Base-by-base conservation (phyloP, 208 protist species). In the Trypanosoma grayi region DNA sequence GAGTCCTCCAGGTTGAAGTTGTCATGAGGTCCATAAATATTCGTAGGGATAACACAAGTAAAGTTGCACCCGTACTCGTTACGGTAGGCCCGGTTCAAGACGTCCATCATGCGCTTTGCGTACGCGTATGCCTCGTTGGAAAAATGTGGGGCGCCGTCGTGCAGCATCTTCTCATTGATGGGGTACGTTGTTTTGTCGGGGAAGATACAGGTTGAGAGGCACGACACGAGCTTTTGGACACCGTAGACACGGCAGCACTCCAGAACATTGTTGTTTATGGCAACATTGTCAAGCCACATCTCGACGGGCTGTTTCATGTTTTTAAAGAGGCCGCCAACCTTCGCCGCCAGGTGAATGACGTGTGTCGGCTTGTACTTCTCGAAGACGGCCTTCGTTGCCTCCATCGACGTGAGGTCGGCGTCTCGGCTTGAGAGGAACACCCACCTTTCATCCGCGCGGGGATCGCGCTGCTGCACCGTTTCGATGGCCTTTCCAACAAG, bases 81-180 rank as follows among this genome's bases (percentile, higher is more conserved):
- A 24, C 73, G 55, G 73, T 95, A 96, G 31, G 70, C 68, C 40
- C 80, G 73, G 68, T 83, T 92, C 40, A 92, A 45, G 5, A 97
- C 80, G 65, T 97, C 92, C 18, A 98, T 73, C 95, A 98, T 98
- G 45, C 95, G 77, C 77, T 98, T 98, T 25, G 96, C 88, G 56
- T 97, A 97, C 8, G 94, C 83, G 70, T 98, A 98, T 22, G 89
- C 82, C 50, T 97, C 92, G 68, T 97, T 97, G 13, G 81, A 90
- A 41, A 30, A 30, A 64, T 98, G 96, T 9, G 96, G 96, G 24
- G 95, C 86, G 1, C 87, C 83, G 46, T 88, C 74, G 53, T 97
- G 90, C 14, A 98, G 72, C 87, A 97, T 96, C 11, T 75, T 83
- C 64, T 98, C 92, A 62, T 93, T 81, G 61, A 97, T 97, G 27